Percentiles rank a stretch among this genome's conserved stretches.
phyloP scores from a whole-genome alignment of 2,329 filamentous ascomycete species.

The Aspergillus pseudonomiae region DNA sequence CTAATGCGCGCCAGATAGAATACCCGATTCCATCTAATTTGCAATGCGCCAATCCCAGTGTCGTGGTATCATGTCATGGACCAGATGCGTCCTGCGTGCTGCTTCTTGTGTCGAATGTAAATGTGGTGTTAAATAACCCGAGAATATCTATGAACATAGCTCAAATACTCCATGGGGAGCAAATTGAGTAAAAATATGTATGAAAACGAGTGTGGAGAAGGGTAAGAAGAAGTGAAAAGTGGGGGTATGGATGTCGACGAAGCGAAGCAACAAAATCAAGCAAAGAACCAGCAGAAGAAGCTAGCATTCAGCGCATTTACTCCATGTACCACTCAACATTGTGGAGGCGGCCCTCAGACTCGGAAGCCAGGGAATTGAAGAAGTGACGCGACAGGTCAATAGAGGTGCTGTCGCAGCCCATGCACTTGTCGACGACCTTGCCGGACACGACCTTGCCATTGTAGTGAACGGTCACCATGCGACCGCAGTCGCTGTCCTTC shows the following conservation, averaged over 20 bases:
- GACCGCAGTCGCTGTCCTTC: conserved; percentile 71
- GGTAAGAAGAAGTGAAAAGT: conserved; percentile 2
- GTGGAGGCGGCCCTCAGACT: conserved; percentile 43
- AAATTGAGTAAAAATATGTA: conserved; percentile 1
- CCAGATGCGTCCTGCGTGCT: conserved; percentile 2
- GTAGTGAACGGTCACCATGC: conserved; percentile 65
- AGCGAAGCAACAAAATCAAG: conserved; percentile 9
- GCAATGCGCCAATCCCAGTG: not conserved
- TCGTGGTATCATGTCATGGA: conserved; percentile 5
- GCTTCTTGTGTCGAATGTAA: conserved; percentile 4
- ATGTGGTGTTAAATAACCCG: conserved; percentile 11
- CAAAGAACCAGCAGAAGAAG: conserved; percentile 23
- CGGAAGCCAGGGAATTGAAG: conserved; percentile 54
- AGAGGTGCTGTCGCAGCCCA: conserved; percentile 60
- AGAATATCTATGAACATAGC: conserved; percentile 2
- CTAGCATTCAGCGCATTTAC: conserved; percentile 31
- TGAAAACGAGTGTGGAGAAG: conserved; percentile 3
- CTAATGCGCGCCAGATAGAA: not conserved
- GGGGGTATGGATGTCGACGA: conserved; percentile 10
- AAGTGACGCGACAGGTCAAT: conserved; percentile 65
- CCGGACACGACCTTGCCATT: conserved; percentile 63
- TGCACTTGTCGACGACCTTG: conserved; percentile 74
- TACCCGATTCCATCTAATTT: not conserved
- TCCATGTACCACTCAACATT: conserved; percentile 47
- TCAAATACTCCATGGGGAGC: not conserved